Evolutionary conservation across 2,329 filamentous ascomycete genomes (phyloP).

Genomic region (Fulvia fulva): DNA sequence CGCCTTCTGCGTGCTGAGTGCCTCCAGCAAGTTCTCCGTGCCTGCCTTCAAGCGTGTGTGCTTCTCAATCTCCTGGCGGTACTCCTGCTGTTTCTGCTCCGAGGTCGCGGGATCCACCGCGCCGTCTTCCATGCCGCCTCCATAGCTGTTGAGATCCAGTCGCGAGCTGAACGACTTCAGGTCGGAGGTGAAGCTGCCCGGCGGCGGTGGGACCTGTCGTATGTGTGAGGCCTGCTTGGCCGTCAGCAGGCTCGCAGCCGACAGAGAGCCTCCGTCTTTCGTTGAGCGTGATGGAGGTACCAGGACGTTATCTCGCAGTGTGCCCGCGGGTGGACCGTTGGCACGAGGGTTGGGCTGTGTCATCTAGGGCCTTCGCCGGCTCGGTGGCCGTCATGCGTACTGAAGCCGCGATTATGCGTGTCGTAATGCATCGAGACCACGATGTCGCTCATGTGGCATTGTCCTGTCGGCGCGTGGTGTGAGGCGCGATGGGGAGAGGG

Average conservation of each 20-base stretch:
- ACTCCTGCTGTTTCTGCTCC: conserved; percentile 69
- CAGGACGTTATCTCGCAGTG: conserved; percentile 29
- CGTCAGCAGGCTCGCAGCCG: conserved; percentile 52
- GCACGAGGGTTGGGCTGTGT: conserved; percentile 28
- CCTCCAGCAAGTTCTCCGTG: conserved; percentile 96
- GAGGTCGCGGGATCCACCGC: conserved; percentile 53
- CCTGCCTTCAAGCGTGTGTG: conserved; percentile 98
- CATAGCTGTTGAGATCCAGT: conserved; percentile 56
- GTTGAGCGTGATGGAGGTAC: conserved; percentile 41
- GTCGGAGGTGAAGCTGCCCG: conserved; percentile 86
- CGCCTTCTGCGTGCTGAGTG: conserved; percentile 86
- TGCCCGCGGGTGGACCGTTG: conserved; percentile 30
- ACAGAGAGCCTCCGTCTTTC: conserved; percentile 55
- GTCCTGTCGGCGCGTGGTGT: neutral
- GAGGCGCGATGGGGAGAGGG: neutral
- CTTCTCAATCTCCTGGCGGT: conserved; percentile 84
- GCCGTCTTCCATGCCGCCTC: conserved; percentile 52
- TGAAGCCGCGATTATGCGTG: conserved; percentile 16
- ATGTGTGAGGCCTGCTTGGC: conserved; percentile 57
- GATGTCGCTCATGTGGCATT: conserved; percentile 10
- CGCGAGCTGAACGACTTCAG: conserved; percentile 69
- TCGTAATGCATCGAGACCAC: conserved; percentile 21
- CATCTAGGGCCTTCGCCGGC: conserved; percentile 22
- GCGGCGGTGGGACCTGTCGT: conserved; percentile 60
- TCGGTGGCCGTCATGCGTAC: conserved; percentile 19